Evolutionary conservation across 768 basidiomycete species (phyloP).

Genomic region (Boletales sp.): DNA sequence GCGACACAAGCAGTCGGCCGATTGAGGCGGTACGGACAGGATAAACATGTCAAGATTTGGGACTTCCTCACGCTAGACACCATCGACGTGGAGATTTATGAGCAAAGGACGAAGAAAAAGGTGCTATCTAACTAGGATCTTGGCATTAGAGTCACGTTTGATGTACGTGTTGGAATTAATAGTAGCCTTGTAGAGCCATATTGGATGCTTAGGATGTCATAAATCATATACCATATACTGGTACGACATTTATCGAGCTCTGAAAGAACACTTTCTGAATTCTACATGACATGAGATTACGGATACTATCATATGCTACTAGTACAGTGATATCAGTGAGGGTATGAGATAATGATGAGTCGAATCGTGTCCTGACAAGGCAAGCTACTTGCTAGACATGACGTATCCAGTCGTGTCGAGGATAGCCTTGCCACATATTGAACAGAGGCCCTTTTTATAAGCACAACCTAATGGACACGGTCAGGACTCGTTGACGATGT

Average conservation of each 20-base stretch:
- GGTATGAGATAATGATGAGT: slow-evolving; percentile 17
- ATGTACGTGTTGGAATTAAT: neutral
- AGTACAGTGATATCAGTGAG: slow-evolving; percentile 7
- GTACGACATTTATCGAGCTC: too few species aligned
- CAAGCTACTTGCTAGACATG: slow-evolving; percentile 73
- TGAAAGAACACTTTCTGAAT: too few species aligned
- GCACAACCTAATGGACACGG: slow-evolving; percentile 60
- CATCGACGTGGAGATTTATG: slow-evolving; percentile 83
- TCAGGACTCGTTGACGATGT: slow-evolving; percentile 3
- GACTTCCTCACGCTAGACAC: slow-evolving; percentile 83
- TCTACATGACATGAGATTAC: too few species aligned
- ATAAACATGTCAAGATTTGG: slow-evolving; percentile 76
- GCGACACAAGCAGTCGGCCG: slow-evolving; percentile 84
- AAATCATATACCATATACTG: neutral
- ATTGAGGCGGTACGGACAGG: slow-evolving; percentile 79
- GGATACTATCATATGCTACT: too few species aligned
- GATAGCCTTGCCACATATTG: slow-evolving; percentile 85
- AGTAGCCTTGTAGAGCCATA: neutral
- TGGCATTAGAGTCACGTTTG: neutral
- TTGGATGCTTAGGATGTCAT: neutral
- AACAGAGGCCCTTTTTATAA: slow-evolving; percentile 81
- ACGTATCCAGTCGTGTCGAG: slow-evolving; percentile 79
- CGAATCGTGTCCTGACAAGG: too few species aligned
- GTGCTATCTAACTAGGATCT: slow-evolving; percentile 19
- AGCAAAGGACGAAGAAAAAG: slow-evolving; percentile 40